These are phyloP conservation scores for Ustilago sp. DNA, from an alignment of 1,284 basidiomycete genomes.

Conservation along the genomic window DNA sequence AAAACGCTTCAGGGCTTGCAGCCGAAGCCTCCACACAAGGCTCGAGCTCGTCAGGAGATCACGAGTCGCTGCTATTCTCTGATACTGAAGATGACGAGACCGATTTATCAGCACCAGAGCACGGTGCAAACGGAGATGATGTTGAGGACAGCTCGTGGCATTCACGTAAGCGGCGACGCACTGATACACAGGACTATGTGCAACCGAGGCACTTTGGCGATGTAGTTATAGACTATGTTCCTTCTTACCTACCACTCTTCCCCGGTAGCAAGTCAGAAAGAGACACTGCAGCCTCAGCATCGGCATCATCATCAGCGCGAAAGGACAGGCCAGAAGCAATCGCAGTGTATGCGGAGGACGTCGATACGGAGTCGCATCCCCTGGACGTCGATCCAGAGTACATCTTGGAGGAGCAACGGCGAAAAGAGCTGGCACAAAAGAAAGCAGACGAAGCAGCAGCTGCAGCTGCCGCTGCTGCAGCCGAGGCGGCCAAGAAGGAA, in stretches of 20 bases:
- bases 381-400: conserved; percentile 47
- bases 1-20: neutral
- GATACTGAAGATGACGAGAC: conserved; percentile 28
- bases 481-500: conserved; percentile 24
- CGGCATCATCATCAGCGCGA: neutral
- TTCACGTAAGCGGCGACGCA: conserved; percentile 19
- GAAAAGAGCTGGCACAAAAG: conserved; percentile 40
- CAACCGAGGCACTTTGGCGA: conserved; percentile 27
- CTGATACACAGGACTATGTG: neutral
- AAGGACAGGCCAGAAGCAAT: neutral
- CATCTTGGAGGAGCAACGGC: conserved; percentile 33
- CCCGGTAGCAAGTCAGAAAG: neutral
- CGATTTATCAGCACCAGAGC: conserved; percentile 2
- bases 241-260: conserved; percentile 39
- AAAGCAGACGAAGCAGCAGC: conserved; percentile 43
- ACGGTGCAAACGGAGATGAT: neutral
- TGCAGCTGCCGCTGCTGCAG: conserved; percentile 27
- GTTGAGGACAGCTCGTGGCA: neutral
- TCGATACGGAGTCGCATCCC: conserved; percentile 9
- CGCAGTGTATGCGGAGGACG: neutral
- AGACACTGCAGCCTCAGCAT: neutral
- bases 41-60: conserved; percentile 24
- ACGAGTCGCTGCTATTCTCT: conserved; percentile 23
- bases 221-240: conserved; percentile 43
- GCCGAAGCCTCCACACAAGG: conserved; percentile 23